Base-by-base conservation (phyloP, 257 asterid species). In the Nicotiana tabacum region DNA sequence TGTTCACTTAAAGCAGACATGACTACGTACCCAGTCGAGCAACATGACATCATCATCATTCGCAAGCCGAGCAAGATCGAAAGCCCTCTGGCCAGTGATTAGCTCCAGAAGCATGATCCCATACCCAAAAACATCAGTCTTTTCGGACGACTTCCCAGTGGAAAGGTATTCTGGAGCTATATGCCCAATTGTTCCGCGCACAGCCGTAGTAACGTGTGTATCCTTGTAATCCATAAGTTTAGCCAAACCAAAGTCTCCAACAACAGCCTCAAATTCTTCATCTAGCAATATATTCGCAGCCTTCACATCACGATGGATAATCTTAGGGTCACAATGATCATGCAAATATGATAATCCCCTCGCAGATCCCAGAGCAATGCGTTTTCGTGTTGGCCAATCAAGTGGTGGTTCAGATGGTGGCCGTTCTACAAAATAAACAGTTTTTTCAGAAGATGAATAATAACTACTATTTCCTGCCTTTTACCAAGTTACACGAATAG, bases 201-300 rank as follows among this genome's bases (percentile, higher is more conserved):
- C 91, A 64, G 92, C 92, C 4, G 92, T 90, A 6, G 92, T 90
- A 39, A 90, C 92, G 80, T 90, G 92, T 48, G 92, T 90, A 58
- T 90, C 92, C 86, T 90, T 88, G 78, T 90, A 90, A 78, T 90
- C 92, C 92, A 90, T 90, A 15, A 90, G 91, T 84, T 90, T 90
- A 11, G 92, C 92, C 89, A 90, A 83, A 51, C 92, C 92, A 69
- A 90, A 90, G 84, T 90, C 92, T 81, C 92, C 92, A 3, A 90
- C 92, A 66, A 90, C 92, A 76, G 92, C 92, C 80, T 90, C 92
- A 80, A 88, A 88, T 79, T 90, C 92, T 83, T 90, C 92, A 65
- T 90, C 92, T 39, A 90, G 85, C 81, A 90, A 83, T 46, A 89
- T 89, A 72, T 89, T 89, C 60, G 92, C 92, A 53, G 92, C 92